These are phyloP conservation scores for Arxiozyma slooffiae DNA, from an alignment of 1,139 yeast genomes.

Conservation along the genomic window DNA sequence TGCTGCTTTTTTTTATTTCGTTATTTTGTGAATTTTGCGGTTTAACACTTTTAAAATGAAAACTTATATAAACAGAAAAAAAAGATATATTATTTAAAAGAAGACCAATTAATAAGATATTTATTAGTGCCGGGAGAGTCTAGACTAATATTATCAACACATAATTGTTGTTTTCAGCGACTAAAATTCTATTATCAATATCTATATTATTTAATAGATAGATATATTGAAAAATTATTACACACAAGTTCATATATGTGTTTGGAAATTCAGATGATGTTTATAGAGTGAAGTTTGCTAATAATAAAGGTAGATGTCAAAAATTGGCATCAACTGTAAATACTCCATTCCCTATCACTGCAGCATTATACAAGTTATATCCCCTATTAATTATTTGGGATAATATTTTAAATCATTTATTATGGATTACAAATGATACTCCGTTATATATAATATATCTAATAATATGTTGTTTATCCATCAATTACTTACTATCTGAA, in stretches of 20 bases:
- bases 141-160: background rate
- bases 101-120: background rate
- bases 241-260: background rate
- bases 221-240: background rate
- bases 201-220: background rate
- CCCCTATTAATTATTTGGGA: constrained; percentile 20
- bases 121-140: background rate
- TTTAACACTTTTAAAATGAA: background rate
- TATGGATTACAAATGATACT: constrained; percentile 22
- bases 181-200: background rate
- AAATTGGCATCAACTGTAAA: constrained; percentile 16
- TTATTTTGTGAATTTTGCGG: background rate
- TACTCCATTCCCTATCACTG: constrained; percentile 12
- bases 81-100: no score
- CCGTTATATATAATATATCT: constrained; percentile 17
- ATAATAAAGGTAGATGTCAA: constrained; percentile 16
- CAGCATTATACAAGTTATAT: constrained; percentile 12
- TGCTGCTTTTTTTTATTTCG: background rate
- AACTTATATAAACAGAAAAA: no score
- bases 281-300: constrained; percentile 18
- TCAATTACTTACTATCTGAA: constrained; percentile 7
- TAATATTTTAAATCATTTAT: constrained; percentile 16
- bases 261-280: background rate
- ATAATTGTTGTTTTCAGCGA: background rate
- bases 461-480: constrained; percentile 8